These are phyloP conservation scores for Tarenaya hassleriana DNA, from an alignment of 345 rosid species.

Conservation along the genomic window DNA sequence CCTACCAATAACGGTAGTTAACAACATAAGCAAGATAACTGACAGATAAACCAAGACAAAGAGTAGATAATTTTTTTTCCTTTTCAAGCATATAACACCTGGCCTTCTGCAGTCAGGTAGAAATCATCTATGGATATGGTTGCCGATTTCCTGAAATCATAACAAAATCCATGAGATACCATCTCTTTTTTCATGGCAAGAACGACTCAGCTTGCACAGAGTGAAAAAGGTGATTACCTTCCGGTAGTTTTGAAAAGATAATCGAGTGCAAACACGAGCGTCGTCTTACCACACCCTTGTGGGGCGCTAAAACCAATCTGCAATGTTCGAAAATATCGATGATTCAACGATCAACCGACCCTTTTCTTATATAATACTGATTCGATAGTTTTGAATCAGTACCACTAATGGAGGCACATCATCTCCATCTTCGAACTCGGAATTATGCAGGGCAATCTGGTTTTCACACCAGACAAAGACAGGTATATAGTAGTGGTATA, in stretches of 20 bases:
- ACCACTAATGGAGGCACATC: constrained; percentile 95
- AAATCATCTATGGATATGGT: constrained; percentile 91
- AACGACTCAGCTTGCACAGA: not conserved
- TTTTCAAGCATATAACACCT: constrained; percentile 41
- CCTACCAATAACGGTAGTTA: constrained; percentile 48
- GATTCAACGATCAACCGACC: constrained; percentile 9
- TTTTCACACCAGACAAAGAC: constrained; percentile 93
- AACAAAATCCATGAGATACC: not conserved
- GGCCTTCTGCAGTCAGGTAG: constrained; percentile 80
- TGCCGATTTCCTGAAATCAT: constrained; percentile 65
- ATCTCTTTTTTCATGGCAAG: constrained; percentile 16
- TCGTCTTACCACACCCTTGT: constrained; percentile 98
- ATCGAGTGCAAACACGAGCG: constrained; percentile 92
- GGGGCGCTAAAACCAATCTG: constrained; percentile 98
- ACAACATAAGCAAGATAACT: constrained; percentile 14
- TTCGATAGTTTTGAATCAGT: constrained; percentile 14
- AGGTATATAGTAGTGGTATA: constrained; percentile 88
- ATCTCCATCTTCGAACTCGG: constrained; percentile 60
- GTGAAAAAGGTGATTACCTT: constrained; percentile 41
- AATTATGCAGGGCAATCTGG: constrained; percentile 58
- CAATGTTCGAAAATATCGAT: constrained; percentile 29
- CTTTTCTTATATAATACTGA: not conserved
- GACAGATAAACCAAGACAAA: constrained; percentile 6
- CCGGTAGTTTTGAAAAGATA: constrained; percentile 68
- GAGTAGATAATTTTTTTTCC: too few species aligned